phyloP scores from a whole-genome alignment of 345 rosid species.

The Hibiscus tridactylites region DNA sequence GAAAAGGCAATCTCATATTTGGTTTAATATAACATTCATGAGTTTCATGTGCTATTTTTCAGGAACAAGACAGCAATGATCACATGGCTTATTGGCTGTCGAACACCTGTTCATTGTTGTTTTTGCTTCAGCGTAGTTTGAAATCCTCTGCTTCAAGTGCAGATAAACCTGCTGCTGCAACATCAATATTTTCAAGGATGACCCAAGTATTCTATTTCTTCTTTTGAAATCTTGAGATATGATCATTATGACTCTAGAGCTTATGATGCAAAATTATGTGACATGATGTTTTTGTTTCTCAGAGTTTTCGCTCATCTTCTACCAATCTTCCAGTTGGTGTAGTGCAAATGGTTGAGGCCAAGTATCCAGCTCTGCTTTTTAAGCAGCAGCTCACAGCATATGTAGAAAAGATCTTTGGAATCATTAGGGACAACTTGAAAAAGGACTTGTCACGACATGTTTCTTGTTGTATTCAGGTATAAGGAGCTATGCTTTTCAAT shows the following conservation, averaged over 20 bases:
- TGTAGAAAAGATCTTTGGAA: conserved; percentile 86
- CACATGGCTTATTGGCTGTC: conserved; percentile 91
- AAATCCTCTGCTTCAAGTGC: conserved; percentile 42
- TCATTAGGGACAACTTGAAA: conserved; percentile 79
- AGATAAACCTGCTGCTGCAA: conserved; percentile 54
- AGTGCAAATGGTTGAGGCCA: conserved; percentile 81
- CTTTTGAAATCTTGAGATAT: background rate
- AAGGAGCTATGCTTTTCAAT: background rate
- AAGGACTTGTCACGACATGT: conserved; percentile 54
- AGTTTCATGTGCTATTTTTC: conserved; percentile 16
- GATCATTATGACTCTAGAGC: background rate
- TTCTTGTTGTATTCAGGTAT: conserved; percentile 70
- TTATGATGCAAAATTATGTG: background rate
- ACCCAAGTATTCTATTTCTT: conserved; percentile 16
- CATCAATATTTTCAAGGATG: conserved; percentile 88
- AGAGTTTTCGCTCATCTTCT: conserved; percentile 89
- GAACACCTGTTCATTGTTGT: conserved; percentile 61
- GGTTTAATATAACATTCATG: background rate
- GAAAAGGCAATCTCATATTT: too few relatives aligned
- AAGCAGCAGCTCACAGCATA: conserved; percentile 95
- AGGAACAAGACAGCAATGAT: conserved; percentile 70
- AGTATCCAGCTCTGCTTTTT: conserved; percentile 94
- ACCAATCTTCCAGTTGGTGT: conserved; percentile 48
- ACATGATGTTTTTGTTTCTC: conserved; percentile 14
- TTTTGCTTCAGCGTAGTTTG: conserved; percentile 75